A percentile compares a stretch with the other conserved stretches of the same genome.
These are phyloP conservation scores for Exophiala aquamarina DNA, from an alignment of 2,329 filamentous ascomycete species.

Conservation along the genomic window DNA sequence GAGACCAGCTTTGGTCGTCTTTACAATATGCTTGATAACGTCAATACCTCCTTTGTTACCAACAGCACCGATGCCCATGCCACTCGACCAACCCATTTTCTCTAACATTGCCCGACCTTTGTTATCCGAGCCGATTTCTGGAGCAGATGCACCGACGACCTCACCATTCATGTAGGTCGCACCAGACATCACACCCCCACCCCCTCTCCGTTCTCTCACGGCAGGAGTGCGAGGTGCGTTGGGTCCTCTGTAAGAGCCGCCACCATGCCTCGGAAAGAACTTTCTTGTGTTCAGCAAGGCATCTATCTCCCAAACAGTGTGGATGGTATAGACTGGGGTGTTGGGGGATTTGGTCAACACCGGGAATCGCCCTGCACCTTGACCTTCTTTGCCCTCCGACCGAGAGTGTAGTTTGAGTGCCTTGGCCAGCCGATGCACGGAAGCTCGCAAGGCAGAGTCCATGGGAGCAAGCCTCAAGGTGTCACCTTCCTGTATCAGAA, in stretches of 20 bases:
- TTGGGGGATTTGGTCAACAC: constrained; percentile 71
- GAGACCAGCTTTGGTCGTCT: constrained; percentile 79
- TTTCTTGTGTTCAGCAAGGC: constrained; percentile 25
- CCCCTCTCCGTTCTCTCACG: constrained; percentile 30
- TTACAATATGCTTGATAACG: constrained; percentile 83
- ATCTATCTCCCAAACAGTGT: constrained; percentile 50
- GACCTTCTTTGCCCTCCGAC: constrained; percentile 73
- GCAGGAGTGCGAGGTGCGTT: constrained; percentile 20
- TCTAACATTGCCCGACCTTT: constrained; percentile 84
- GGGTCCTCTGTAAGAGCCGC: constrained; percentile 10
- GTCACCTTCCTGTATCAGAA: constrained; percentile 26
- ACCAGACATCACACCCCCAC: constrained; percentile 43
- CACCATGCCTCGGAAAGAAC: constrained; percentile 25
- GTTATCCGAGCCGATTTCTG: constrained; percentile 79
- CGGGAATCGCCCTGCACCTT: constrained; percentile 70
- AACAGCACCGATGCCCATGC: constrained; percentile 75
- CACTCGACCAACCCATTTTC: constrained; percentile 95
- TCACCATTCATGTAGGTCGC: constrained; percentile 78
- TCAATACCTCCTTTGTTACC: constrained; percentile 88
- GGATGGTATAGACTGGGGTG: constrained; percentile 63
- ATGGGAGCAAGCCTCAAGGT: constrained; percentile 74
- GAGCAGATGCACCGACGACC: constrained; percentile 78
- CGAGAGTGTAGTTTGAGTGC: constrained; percentile 79
- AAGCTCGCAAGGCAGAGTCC: constrained; percentile 72
- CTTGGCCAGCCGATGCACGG: constrained; percentile 76